Percentiles rank a stretch among this genome's conserved stretches.
phyloP scores from a whole-genome alignment of 2,329 filamentous ascomycete genomes.

The Pseudogymnoascus sp. region DNA sequence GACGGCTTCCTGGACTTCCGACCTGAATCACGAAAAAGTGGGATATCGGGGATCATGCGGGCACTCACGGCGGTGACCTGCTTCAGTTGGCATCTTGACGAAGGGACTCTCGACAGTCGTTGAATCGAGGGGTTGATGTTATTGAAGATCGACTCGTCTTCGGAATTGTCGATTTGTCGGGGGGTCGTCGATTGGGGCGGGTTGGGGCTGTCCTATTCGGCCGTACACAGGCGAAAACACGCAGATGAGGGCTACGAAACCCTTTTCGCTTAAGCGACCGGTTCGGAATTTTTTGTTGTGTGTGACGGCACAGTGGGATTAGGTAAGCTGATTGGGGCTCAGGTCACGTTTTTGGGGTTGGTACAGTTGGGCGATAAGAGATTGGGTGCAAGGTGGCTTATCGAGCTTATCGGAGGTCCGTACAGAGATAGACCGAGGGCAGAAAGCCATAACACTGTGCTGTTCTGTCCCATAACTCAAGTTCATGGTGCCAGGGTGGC shows the following conservation, averaged over 20 bases:
- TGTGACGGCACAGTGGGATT: neutral
- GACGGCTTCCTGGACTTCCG: neutral
- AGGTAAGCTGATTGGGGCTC: neutral
- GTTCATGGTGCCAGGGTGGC: neutral
- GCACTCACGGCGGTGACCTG: constrained; percentile 79
- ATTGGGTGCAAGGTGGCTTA: neutral
- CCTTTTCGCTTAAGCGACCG: constrained; percentile 1
- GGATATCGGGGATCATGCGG: neutral
- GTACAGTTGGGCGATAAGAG: neutral
- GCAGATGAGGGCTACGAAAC: neutral
- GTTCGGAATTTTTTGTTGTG: neutral
- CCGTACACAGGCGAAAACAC: constrained; percentile 1
- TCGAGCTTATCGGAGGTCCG: neutral
- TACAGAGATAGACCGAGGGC: neutral
- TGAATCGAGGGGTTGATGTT: constrained; percentile 28
- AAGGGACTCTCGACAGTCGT: constrained; percentile 39
- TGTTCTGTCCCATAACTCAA: neutral
- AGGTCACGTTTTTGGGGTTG: neutral
- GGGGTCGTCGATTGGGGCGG: neutral
- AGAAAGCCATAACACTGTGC: neutral
- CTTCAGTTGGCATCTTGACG: constrained; percentile 80
- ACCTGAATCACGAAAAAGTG: constrained; percentile 12
- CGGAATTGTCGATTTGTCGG: constrained; percentile 5
- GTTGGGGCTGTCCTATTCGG: constrained; percentile 4
- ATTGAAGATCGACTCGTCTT: constrained; percentile 6